Conservation (phyloP, 106 monocot genomes). For the Dactylorhiza incarnata region DNA sequence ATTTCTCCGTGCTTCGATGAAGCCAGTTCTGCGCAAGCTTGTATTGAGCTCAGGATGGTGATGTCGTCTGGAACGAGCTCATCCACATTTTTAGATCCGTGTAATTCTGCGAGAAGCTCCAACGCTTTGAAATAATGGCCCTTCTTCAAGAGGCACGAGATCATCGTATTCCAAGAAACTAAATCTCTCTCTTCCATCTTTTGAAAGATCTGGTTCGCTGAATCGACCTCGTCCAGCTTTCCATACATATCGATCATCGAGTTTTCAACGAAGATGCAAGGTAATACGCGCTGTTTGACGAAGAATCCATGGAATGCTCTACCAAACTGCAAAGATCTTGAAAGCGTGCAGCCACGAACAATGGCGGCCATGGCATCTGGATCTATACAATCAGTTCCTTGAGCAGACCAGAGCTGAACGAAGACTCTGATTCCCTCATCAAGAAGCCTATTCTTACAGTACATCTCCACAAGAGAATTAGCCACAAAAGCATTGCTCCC, state of each 20-base stretch:
- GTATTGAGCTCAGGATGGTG: conserved; percentile 28
- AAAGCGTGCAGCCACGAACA: conserved; percentile 20
- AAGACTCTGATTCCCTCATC: conserved; percentile 23
- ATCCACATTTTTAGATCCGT: neutral
- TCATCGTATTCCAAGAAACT: conserved; percentile 41
- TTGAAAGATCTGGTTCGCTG: conserved; percentile 16
- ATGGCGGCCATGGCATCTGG: conserved; percentile 18
- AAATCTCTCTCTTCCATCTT: conserved; percentile 24
- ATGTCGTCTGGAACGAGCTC: conserved; percentile 18
- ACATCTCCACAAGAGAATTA: conserved; percentile 46
- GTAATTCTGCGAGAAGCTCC: conserved; percentile 18
- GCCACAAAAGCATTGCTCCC: conserved; percentile 7
- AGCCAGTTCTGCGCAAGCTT: conserved; percentile 31
- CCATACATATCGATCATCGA: conserved; percentile 30
- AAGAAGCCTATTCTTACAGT: conserved; percentile 34
- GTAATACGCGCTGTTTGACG: conserved; percentile 23
- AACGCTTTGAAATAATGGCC: conserved; percentile 14
- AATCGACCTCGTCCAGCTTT: conserved; percentile 15
- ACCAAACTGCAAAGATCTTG: conserved; percentile 9
- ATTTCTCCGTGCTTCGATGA: conserved; percentile 20
- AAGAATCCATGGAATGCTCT: conserved; percentile 25
- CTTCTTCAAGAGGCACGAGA: conserved; percentile 29
- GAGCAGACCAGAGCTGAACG: neutral
- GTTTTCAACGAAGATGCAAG: conserved; percentile 29
- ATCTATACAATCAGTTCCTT: conserved; percentile 4